phyloP scores from a whole-genome alignment of 148 eudicot genomes.

The Hydrangea macrophylla region DNA sequence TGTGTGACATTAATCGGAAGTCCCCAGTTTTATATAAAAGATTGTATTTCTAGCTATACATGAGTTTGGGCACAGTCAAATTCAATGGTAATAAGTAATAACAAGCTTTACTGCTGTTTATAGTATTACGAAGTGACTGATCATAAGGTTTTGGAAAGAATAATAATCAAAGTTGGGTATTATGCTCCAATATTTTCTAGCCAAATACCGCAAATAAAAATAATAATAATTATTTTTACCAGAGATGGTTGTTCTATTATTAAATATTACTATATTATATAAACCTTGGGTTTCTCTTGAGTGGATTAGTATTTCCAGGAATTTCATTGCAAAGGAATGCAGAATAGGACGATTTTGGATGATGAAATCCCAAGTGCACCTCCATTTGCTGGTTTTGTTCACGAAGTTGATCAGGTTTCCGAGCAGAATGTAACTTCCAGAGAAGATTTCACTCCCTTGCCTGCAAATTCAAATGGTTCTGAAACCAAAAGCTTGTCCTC shows the following conservation, averaged over 20 bases:
- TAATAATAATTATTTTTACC: background rate
- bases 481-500: slow-evolving; percentile 1
- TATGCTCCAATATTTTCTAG: background rate
- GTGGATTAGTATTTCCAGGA: slow-evolving; percentile 17
- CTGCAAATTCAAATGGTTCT: slow-evolving; percentile 17
- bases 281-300: background rate
- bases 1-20: too few species aligned
- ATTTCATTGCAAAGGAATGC: background rate
- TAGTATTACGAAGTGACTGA: too few species aligned
- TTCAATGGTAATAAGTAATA: background rate
- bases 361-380: slow-evolving; percentile 29
- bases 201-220: background rate
- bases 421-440: background rate
- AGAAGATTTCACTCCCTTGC: slow-evolving; percentile 4
- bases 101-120: too few species aligned
- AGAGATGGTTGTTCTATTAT: background rate
- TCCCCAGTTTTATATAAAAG: too few species aligned
- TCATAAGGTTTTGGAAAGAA: too few species aligned
- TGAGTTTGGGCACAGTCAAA: background rate
- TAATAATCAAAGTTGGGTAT: background rate
- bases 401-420: background rate
- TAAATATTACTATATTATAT: background rate
- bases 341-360: slow-evolving; percentile 11
- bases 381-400: slow-evolving; percentile 11
- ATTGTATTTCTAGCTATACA: background rate